Base-by-base conservation (phyloP, 805 yeast genomes). In the Pichia deserticola region DNA sequence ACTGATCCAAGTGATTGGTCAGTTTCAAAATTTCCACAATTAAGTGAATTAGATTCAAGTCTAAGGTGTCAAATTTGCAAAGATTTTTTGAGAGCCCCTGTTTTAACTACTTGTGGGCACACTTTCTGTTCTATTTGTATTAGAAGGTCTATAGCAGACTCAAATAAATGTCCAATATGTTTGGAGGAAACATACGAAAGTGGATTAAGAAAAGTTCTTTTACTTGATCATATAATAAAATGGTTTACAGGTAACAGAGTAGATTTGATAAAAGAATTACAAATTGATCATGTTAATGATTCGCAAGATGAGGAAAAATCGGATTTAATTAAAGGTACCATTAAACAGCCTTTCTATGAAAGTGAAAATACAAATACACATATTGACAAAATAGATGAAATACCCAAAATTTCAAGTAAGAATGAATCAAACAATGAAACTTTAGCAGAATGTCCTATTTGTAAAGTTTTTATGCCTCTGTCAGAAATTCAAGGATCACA, bases 81-180 rank as follows among this genome's bases (percentile, higher is more conserved):
- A 59, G 97, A 89, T 52, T 79, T 84, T 54, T 71, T 86, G 48
- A 75, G 69, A 34, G 86, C 90, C 0, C 97, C 98, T 1, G 87
- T 88, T 36, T 67, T 85, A 40, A 86, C 97, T 0, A 76, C 84
- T 2, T 90, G 98, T 69, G 84, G 86, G 36, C 97, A 90, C 64
- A 82, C 90, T 0, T 90, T 89, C 63, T 90, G 98, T 65, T 87
- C 96, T 0, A 73, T 82, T 12, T 90, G 98, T 63, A 86, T 90
- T 32, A 72, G 96, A 51, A 78, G 84, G 53, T 79, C 84, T 54
- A 66, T 90, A 38, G 69, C 79, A n/a, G 66, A 65, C 37, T 78
- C 76, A 33, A 75, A 77, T 20, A 69, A 74, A 51, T 90, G 97
- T 60, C 97, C 97, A 0, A 66, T 86, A 45, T 90, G 97, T 63